phyloP scores from a whole-genome alignment of 139 green algal genomes.

The Chlorella sp. region DNA sequence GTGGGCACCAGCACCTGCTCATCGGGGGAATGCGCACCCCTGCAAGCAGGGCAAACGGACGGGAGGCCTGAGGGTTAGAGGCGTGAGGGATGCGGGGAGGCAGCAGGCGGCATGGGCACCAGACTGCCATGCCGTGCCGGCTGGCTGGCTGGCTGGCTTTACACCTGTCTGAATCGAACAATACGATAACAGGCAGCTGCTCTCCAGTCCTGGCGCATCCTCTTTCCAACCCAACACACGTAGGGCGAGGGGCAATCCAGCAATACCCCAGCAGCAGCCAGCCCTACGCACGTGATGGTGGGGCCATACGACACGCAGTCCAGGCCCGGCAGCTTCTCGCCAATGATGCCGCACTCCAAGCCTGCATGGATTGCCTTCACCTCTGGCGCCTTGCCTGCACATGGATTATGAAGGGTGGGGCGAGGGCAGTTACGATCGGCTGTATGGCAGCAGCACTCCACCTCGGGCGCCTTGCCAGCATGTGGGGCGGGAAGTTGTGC shows the following conservation, averaged over 20 bases:
- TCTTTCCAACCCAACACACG: no score
- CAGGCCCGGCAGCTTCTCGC: conserved; percentile 65
- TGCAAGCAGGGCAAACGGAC: not conserved
- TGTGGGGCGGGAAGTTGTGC: no score
- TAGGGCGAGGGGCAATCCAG: no score
- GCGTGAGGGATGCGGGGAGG: not conserved
- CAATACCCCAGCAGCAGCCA: no score
- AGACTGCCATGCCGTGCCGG: not conserved
- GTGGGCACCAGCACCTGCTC: conserved; percentile 68
- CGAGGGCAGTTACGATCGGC: no score
- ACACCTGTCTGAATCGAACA: no score
- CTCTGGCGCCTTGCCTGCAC: conserved; percentile 33
- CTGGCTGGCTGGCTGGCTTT: no score
- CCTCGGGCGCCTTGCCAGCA: no score
- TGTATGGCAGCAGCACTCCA: no score
- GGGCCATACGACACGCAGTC: conserved; percentile 77
- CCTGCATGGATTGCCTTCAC: conserved; percentile 76
- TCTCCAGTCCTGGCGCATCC: not conserved
- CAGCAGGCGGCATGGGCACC: not conserved
- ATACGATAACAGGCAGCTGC: no score
- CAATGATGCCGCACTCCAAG: conserved; percentile 87
- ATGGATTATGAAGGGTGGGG: not conserved
- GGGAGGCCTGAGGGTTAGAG: no score
- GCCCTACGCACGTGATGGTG: conserved; percentile 65
- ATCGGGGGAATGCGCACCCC: conserved; percentile 73